Evolutionary conservation across 495 filamentous ascomycete genomes (phyloP).

Genomic region (Glutinoglossum americanum): DNA sequence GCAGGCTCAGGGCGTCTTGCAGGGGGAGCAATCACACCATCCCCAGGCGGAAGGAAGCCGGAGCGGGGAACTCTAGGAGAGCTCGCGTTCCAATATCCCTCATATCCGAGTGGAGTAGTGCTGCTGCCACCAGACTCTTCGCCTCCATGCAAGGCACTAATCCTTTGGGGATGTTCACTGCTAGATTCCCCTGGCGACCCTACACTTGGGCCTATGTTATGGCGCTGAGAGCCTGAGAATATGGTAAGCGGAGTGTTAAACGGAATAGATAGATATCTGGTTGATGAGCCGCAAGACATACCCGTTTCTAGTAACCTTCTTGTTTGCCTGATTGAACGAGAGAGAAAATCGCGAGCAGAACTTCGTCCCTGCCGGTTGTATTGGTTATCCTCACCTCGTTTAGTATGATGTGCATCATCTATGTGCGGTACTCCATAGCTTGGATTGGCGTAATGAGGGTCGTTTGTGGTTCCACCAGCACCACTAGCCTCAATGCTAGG

Average conservation of each 20-base stretch:
- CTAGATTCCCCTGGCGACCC: not conserved
- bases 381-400: not conserved
- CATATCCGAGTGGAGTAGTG: not conserved
- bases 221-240: not conserved
- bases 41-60: not conserved
- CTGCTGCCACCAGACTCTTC: not conserved
- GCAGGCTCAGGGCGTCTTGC: not conserved
- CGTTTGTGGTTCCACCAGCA: not conserved
- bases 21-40: not conserved
- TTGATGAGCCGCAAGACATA: not conserved
- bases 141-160: not conserved
- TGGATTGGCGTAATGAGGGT: not conserved
- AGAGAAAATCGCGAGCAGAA: not conserved
- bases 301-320: not conserved
- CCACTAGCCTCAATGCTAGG: too few species aligned
- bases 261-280: not conserved
- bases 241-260: not conserved
- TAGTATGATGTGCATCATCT: not conserved
- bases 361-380: not conserved
- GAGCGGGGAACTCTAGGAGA: not conserved
- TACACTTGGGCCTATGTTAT: not conserved
- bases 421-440: not conserved
- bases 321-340: not conserved
- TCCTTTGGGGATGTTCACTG: not conserved
- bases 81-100: not conserved